Base-by-base conservation (phyloP, 1,139 yeast species). In the Cylindricascospora bacillispora region DNA sequence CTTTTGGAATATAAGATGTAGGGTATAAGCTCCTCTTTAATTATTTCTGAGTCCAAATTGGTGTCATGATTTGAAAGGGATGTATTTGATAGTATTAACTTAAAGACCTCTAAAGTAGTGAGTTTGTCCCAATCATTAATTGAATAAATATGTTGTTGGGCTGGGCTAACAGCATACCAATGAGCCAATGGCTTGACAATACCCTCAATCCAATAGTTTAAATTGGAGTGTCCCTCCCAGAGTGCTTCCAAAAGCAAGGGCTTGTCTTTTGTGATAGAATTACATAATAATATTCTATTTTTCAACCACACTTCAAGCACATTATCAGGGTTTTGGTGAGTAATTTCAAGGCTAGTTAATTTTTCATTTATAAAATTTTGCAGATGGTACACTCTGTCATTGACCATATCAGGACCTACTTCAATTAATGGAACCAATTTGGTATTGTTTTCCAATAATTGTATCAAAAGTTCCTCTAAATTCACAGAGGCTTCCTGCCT, bases 151-250 rank as follows among this genome's bases (percentile, higher is more conserved):
- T 11, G 15, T 7, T 28, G 24, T 15, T 32, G 16, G 14, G 47
- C 37, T 23, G 34, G 24, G 28, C 41, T 45, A 3, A 42, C 27
- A n/a, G n/a, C n/a, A n/a, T n/a, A n/a, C 21, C 21, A 18, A 32
- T 40, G 43, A 9, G 39, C 33, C 22, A 50, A 34, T 3, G 57
- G 57, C 23, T 40, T 31, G 1, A 50, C 26, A 6, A 47, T 28
- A 4, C 52, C 47, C 5, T 36, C 17, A 3, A 45, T 26, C 56
- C 56, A 50, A 21, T 27, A 18, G 5, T 28, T 18, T 15, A 46
- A 40, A 23, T 20, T 25, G 12, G 13, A 27, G 7, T 21, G 17
- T 12, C 6, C 15, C n/a, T 34, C 26, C 48, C 49, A 45, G n/a
- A 50, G 24, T 2, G 35, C 33, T 22, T 33, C 28, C 26, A 45